Evolutionary conservation across 129 eudicot species (phyloP).

Genomic region (Escallonia rubra): DNA sequence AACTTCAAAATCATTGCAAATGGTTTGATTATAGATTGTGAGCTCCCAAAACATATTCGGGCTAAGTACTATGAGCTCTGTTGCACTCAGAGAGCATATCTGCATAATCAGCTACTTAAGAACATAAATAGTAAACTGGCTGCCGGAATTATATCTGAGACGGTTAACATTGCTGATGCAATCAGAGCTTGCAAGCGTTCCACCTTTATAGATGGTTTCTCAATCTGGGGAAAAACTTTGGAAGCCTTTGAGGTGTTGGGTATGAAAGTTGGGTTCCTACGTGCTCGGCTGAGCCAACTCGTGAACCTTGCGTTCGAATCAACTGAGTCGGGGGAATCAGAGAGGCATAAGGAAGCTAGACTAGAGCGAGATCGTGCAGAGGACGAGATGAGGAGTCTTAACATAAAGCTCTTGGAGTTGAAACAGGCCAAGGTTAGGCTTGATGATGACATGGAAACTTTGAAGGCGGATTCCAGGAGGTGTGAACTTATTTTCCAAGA

Average conservation of each 20-base stretch:
- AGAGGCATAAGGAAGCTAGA: not conserved
- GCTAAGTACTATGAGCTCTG: not conserved
- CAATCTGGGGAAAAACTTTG: not conserved
- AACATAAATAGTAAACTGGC: not conserved
- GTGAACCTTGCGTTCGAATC: not conserved
- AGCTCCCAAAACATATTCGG: not conserved
- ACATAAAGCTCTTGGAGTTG: not conserved
- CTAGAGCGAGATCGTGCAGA: not conserved
- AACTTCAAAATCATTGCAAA: not conserved
- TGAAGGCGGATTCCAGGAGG: not conserved
- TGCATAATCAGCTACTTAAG: not conserved
- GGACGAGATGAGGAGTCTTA: not conserved
- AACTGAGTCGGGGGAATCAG: not conserved
- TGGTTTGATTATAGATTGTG: not conserved
- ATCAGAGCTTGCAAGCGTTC: not conserved
- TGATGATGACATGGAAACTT: not conserved
- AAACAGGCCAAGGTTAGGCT: slow-evolving; percentile 2
- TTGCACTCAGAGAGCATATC: not conserved
- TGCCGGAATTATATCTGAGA: slow-evolving; percentile 12
- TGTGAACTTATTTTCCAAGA: not conserved
- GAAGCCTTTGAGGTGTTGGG: not conserved
- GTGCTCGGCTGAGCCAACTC: slow-evolving; percentile 1
- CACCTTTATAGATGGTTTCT: not conserved
- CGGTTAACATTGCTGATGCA: slow-evolving; percentile 12
- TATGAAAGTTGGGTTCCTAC: not conserved